These are phyloP conservation scores for Tricholoma sp. DNA, from an alignment of 768 basidiomycete genomes.

Conservation along the genomic window DNA sequence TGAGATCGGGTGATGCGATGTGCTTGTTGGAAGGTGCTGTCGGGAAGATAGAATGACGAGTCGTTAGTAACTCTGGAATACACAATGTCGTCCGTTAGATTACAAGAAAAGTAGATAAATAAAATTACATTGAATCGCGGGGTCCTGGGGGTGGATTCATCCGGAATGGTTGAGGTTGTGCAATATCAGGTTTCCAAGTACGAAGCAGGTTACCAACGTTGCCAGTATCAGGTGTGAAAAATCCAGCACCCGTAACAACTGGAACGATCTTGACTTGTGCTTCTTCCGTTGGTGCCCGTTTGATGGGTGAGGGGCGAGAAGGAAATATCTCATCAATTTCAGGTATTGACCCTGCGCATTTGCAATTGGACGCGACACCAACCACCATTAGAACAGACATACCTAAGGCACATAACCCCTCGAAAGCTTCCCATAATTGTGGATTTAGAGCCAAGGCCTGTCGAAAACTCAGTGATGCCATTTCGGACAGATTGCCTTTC, in stretches of 20 bases:
- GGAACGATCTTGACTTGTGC: conserved; percentile 40
- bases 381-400: conserved; percentile 17
- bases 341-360: conserved; percentile 53
- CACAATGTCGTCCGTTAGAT: conserved; percentile 12
- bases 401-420: conserved; percentile 82
- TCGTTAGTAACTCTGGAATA: conserved; percentile 52
- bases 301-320: conserved; percentile 51
- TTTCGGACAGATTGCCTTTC: conserved; percentile 73
- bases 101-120: conserved; percentile 1
- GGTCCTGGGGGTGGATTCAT: conserved; percentile 46
- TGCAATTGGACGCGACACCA: conserved; percentile 2
- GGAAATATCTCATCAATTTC: conserved; percentile 74
- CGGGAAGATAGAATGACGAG: conserved; percentile 41
- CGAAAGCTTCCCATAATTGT: conserved; percentile 89
- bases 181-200: conserved; percentile 47
- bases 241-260: conserved; percentile 59
- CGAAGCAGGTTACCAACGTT: conserved; percentile 54
- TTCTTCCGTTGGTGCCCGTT: conserved; percentile 50
- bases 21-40: conserved; percentile 53
- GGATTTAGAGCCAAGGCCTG: conserved; percentile 71
- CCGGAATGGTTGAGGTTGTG: conserved; percentile 51
- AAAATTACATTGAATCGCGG: conserved; percentile 60
- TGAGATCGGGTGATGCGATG: conserved; percentile 43
- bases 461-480: conserved; percentile 66
- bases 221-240: conserved; percentile 71